Conservation (phyloP, 768 basidiomycete genomes). For the Agaricus subrufescens region DNA sequence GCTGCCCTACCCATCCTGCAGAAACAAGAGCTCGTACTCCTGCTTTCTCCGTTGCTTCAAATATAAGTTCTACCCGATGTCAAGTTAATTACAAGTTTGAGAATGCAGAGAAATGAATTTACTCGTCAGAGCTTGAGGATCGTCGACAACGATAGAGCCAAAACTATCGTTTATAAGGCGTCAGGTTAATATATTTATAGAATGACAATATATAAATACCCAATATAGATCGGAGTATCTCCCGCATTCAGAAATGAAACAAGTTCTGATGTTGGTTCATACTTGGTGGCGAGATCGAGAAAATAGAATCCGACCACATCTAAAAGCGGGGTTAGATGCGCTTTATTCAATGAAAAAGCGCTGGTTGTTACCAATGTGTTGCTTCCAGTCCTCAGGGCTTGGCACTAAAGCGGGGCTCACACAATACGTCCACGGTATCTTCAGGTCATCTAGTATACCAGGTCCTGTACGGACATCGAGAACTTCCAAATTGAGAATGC, state of each 20-base stretch:
- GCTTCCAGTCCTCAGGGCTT: slow-evolving; percentile 60
- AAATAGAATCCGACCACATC: slow-evolving; percentile 68
- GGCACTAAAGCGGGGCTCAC: slow-evolving; percentile 55
- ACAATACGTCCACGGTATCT: slow-evolving; percentile 61
- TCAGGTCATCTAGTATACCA: slow-evolving; percentile 44
- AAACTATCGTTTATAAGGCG: slow-evolving; percentile 32
- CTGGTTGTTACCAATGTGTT: slow-evolving; percentile 43
- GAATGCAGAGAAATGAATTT: slow-evolving; percentile 6
- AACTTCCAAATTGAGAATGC: slow-evolving; percentile 42
- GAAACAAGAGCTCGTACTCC: slow-evolving; percentile 59
- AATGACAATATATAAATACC: slow-evolving; percentile 24
- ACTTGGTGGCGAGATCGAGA: slow-evolving; percentile 46
- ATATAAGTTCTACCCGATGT: slow-evolving; percentile 41
- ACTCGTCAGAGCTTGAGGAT: slow-evolving; percentile 50
- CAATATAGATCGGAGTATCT: slow-evolving; percentile 54
- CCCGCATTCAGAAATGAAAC: slow-evolving; percentile 44
- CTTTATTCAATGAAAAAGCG: background rate
- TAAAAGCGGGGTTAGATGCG: slow-evolving; percentile 13
- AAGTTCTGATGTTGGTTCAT: slow-evolving; percentile 43
- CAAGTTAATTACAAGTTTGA: background rate
- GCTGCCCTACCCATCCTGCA: slow-evolving; percentile 50
- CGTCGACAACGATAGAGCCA: slow-evolving; percentile 56
- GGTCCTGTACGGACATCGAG: slow-evolving; percentile 47
- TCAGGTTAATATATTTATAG: too few species aligned
- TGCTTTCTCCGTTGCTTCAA: slow-evolving; percentile 50